These are phyloP conservation scores for Endocarpon pusillum DNA, from an alignment of 495 filamentous ascomycete genomes.

Conservation along the genomic window DNA sequence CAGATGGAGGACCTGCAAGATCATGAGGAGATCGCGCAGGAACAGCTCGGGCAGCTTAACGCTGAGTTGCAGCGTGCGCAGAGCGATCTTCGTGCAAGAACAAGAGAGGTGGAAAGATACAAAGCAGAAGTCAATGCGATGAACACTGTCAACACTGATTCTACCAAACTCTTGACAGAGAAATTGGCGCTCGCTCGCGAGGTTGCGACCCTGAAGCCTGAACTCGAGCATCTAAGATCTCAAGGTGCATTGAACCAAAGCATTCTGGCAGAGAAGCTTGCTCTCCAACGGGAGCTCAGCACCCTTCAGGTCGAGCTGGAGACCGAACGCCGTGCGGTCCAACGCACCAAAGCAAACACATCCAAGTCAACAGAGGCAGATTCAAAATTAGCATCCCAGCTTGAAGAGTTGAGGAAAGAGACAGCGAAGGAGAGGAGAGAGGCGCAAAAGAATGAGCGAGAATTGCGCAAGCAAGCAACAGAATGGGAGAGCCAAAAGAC, in stretches of 20 bases:
- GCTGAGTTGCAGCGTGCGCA: slow-evolving; percentile 39
- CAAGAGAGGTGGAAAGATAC: slow-evolving; percentile 46
- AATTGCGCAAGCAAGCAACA: slow-evolving; percentile 14
- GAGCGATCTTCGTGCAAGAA: slow-evolving; percentile 34
- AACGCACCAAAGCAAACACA: slow-evolving; percentile 38
- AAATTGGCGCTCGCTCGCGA: slow-evolving; percentile 61
- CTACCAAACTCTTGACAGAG: slow-evolving; percentile 53
- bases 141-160: slow-evolving; percentile 42
- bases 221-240: slow-evolving; percentile 59
- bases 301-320: slow-evolving; percentile 65
- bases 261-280: slow-evolving; percentile 54
- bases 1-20: slow-evolving; percentile 29
- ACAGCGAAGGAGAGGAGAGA: slow-evolving; percentile 27
- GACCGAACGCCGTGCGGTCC: slow-evolving; percentile 51
- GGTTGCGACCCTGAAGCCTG: slow-evolving; percentile 49
- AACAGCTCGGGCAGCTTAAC: slow-evolving; percentile 37
- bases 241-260: slow-evolving; percentile 49
- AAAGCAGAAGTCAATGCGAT: slow-evolving; percentile 58
- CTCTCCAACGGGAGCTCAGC: slow-evolving; percentile 55
- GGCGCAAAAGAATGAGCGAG: slow-evolving; percentile 19
- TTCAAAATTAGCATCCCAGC: slow-evolving; percentile 19
- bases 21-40: slow-evolving; percentile 35
- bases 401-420: slow-evolving; percentile 27
- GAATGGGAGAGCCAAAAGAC: slow-evolving; percentile 38
- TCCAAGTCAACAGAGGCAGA: slow-evolving; percentile 27